These are phyloP conservation scores for Dendrobium huoshanense DNA, from an alignment of 106 monocot species.

Conservation along the genomic window DNA sequence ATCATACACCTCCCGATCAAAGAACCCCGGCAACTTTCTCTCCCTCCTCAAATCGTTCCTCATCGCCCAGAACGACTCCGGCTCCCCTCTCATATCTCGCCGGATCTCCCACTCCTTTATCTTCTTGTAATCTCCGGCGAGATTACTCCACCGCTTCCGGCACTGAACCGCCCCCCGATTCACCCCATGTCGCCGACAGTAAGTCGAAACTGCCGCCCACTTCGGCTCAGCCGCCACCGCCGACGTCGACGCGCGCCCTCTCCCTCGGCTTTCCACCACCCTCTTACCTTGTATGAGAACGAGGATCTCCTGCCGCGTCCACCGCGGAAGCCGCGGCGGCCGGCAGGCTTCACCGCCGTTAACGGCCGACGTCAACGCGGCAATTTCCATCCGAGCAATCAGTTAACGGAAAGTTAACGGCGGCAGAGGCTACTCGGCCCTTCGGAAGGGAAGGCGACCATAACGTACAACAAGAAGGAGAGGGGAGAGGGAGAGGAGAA, in stretches of 20 bases:
- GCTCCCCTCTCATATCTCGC: conserved; percentile 7
- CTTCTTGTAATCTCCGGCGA: conserved; percentile 78
- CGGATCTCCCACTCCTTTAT: conserved; percentile 70
- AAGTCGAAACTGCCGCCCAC: conserved; percentile 69
- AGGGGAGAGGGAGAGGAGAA: not conserved
- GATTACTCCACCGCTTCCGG: conserved; percentile 92
- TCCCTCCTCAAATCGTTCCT: conserved; percentile 63
- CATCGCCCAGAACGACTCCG: conserved; percentile 79
- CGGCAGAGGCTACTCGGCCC: not conserved
- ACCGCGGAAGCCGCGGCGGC: conserved; percentile 60
- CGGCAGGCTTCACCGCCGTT: conserved; percentile 5
- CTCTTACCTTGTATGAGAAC: conserved; percentile 77
- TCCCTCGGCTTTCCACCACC: conserved; percentile 43
- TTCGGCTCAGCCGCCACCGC: conserved; percentile 43
- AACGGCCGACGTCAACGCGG: conserved; percentile 9
- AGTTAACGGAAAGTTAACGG: not conserved
- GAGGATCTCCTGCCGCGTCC: conserved; percentile 88
- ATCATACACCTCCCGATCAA: conserved; percentile 77
- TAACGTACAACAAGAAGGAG: not conserved
- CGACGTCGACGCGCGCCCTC: conserved; percentile 20
- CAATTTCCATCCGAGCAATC: not conserved
- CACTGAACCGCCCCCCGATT: conserved; percentile 80
- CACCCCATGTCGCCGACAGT: conserved; percentile 66
- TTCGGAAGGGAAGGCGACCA: not conserved
- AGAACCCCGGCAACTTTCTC: conserved; percentile 68